A percentile compares a stretch with the other conserved stretches of the same genome.
Evolutionary conservation across 495 filamentous ascomycete genomes (phyloP).

Genomic region (Clohesyomyces aquaticus): DNA sequence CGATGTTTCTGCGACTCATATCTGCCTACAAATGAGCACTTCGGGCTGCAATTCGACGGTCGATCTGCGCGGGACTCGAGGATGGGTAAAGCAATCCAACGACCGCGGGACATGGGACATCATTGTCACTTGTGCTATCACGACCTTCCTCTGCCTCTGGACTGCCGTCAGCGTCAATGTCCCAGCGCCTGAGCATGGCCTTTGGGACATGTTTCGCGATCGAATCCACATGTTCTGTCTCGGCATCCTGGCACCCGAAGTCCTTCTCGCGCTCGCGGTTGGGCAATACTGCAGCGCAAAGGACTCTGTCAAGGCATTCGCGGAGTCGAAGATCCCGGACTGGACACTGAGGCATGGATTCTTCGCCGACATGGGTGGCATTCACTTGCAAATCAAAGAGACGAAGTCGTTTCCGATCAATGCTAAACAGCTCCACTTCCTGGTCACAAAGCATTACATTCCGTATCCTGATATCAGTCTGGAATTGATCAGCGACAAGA

Average conservation of each 20-base stretch:
- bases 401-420: constrained; percentile 42
- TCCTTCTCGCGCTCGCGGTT: constrained; percentile 43
- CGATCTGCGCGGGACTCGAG: no score
- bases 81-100: no score
- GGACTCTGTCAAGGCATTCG: constrained; percentile 38
- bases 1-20: no score
- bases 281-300: constrained; percentile 48
- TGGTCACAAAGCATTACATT: constrained; percentile 38
- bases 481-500: constrained; percentile 39
- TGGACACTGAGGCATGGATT: constrained; percentile 47
- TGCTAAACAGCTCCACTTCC: constrained; percentile 42
- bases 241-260: constrained; percentile 47
- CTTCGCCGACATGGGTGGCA: constrained; percentile 48
- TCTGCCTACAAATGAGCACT: no score
- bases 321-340: not conserved
- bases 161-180: constrained; percentile 34
- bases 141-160: constrained; percentile 34
- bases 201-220: constrained; percentile 27
- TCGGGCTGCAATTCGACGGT: no score
- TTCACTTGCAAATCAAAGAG: constrained; percentile 37
- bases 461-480: constrained; percentile 25
- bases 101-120: no score
- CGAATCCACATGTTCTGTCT: constrained; percentile 44
- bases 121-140: constrained; percentile 23
- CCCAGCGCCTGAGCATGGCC: constrained; percentile 5